Evolutionary conservation across 108 stramenopile species (phyloP).

Genomic region (Discostella stelligeroides): DNA sequence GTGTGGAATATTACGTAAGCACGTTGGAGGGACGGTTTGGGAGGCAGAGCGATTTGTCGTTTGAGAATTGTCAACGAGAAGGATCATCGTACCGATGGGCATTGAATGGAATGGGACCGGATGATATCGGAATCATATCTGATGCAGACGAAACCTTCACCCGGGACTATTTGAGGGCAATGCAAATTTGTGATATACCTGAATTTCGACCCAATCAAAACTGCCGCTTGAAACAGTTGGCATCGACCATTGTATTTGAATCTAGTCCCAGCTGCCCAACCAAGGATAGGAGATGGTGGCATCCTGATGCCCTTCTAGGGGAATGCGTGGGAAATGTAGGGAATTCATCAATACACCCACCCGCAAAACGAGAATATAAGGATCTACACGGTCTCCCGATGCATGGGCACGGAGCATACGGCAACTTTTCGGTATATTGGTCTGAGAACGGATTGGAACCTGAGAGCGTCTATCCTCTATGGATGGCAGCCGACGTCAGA

Average conservation of each 20-base stretch:
- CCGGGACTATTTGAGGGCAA: conserved; percentile 54
- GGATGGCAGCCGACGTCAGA: conserved; percentile 30
- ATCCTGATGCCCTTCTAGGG: conserved; percentile 64
- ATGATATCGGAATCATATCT: conserved; percentile 54
- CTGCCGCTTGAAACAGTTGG: conserved; percentile 30
- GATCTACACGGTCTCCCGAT: conserved; percentile 25
- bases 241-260: conserved; percentile 50
- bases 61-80: conserved; percentile 51
- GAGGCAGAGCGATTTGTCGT: neutral
- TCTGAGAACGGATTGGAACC: neutral
- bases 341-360: conserved; percentile 30
- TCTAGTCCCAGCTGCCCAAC: conserved; percentile 42
- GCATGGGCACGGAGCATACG: conserved; percentile 18
- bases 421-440: conserved; percentile 18
- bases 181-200: conserved; percentile 55
- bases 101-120: conserved; percentile 45
- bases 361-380: conserved; percentile 27
- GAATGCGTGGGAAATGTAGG: conserved; percentile 59
- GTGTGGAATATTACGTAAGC: conserved; percentile 29
- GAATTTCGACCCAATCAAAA: conserved; percentile 29
- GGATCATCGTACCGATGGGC: conserved; percentile 49
- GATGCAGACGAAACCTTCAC: conserved; percentile 59
- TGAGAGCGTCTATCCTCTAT: conserved; percentile 28
- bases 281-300: conserved; percentile 29
- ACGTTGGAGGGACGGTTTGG: neutral